phyloP scores from a whole-genome alignment of 2,329 filamentous ascomycete genomes.

The Huntiella decipiens region DNA sequence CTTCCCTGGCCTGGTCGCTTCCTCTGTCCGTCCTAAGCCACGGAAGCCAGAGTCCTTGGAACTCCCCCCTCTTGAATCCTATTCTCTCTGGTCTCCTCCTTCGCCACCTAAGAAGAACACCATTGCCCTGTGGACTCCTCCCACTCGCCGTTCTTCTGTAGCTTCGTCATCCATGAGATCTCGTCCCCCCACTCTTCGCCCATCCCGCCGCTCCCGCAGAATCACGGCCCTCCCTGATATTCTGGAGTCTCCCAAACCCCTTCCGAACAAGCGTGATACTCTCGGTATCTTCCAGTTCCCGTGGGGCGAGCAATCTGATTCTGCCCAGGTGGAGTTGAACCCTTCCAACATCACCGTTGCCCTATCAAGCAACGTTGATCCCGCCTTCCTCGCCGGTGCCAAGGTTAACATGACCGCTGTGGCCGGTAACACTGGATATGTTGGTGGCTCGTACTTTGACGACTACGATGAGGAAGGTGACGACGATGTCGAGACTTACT shows the following conservation, averaged over 20 bases:
- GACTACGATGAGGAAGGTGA: constrained; percentile 36
- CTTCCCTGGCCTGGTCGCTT: constrained; percentile 15
- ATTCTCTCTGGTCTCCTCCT: constrained; percentile 21
- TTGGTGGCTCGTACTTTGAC: constrained; percentile 35
- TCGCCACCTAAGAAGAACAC: constrained; percentile 11
- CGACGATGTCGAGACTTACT: constrained; percentile 21
- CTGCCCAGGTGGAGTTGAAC: constrained; percentile 25
- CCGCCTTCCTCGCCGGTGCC: constrained; percentile 18
- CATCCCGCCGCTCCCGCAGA: constrained; percentile 34
- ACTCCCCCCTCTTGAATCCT: constrained; percentile 20
- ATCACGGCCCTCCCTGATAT: constrained; percentile 44
- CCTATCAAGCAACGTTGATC: constrained; percentile 34
- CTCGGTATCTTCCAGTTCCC: constrained; percentile 48
- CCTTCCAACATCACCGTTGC: constrained; percentile 22
- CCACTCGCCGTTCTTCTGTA: not conserved
- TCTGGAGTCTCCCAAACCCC: constrained; percentile 39
- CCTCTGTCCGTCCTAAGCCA: constrained; percentile 19
- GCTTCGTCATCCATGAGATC: constrained; percentile 11
- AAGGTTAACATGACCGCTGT: constrained; percentile 17
- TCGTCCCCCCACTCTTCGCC: constrained; percentile 31
- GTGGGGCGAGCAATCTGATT: constrained; percentile 44
- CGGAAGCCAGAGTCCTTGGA: constrained; percentile 17
- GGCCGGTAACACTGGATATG: constrained; percentile 20
- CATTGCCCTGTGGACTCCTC: constrained; percentile 17
- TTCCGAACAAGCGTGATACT: constrained; percentile 37